Base-by-base conservation (phyloP, 2,329 filamentous ascomycete genomes). In the Rhytidhysteron rufulum region DNA sequence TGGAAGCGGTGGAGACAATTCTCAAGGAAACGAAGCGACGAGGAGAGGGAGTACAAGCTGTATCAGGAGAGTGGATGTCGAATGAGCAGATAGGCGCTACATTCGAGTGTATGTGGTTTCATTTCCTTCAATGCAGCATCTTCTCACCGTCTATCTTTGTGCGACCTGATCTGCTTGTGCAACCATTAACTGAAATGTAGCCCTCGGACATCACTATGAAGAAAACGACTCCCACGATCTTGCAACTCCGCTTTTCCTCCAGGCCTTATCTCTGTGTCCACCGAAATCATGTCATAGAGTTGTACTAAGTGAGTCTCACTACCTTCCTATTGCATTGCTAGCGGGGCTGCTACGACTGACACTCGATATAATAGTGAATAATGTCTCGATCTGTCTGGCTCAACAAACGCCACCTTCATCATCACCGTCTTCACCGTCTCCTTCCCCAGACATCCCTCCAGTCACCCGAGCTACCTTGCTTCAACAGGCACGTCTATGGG, bases 161-260 rank as follows among this genome's bases (percentile, higher is more conserved):
- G 17, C 17, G 44, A 49, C 34, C 20, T 34, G 27, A 10, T 25
- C 17, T 6, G 30, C 24, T 24, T 20, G 31, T 45, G 20, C 49
- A 48, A 47, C 57, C 29, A 51, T 54, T 43, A 51, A 56, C 60
- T 63, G 57, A 11, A 4, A 51, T 54, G 43, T 41, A 79, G 84
- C 86, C 10, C 75, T 96, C 18, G 91, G 80, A 15, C 77, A 83
- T 42, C 81, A 83, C 53, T 96, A 95, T 65, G 81, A 87, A 57
- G 74, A 77, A 35, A 81, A 80, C 52, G 79, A 83, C 32, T 80
- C 86, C 52, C 84, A 88, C 57, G 86, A 91, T 51, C 80, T 96
- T 2, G 85, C 90, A 5, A 78, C 90, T 17, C 89, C 90, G 3
- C 74, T 96, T 21, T 95, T 90, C 62, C 80, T 96, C 54, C 88